A percentile compares a stretch with the other conserved stretches of the same genome.
These are phyloP conservation scores for Rosa chinensis DNA, from an alignment of 306 rosid genomes.

Conservation along the genomic window DNA sequence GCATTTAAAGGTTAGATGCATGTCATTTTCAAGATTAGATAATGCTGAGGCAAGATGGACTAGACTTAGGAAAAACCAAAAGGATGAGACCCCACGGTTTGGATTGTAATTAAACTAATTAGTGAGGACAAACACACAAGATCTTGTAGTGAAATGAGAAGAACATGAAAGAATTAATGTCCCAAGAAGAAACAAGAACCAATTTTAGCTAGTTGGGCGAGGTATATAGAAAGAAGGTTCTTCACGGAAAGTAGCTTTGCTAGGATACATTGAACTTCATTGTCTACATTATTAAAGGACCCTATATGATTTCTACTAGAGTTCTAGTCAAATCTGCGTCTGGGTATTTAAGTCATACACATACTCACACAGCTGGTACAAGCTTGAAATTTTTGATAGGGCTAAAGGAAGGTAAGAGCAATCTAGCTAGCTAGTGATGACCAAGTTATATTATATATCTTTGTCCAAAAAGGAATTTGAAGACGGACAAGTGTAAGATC, in stretches of 20 bases:
- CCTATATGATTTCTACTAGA: not conserved
- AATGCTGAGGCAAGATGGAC: constrained; percentile 8
- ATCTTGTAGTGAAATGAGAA: not conserved
- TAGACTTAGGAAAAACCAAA: constrained; percentile 5
- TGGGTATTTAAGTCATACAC: not conserved
- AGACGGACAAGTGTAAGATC: not conserved
- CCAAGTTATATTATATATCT: not conserved
- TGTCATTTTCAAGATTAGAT: constrained; percentile 3
- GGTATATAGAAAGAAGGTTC: constrained; percentile 10
- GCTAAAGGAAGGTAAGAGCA: constrained; percentile 8
- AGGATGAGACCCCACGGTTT: not conserved
- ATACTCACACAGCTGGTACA: constrained; percentile 1
- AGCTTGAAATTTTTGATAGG: not conserved
- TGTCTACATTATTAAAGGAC: not conserved
- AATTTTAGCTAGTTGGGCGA: not conserved
- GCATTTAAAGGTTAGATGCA: not conserved
- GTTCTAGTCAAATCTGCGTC: constrained; percentile 9
- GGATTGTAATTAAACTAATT: not conserved
- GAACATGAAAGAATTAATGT: constrained; percentile 10
- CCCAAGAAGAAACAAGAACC: constrained; percentile 11
- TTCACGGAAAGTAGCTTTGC: constrained; percentile 19
- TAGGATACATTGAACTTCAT: not conserved
- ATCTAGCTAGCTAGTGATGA: constrained; percentile 1
- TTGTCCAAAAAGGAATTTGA: constrained; percentile 11
- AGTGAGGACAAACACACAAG: not conserved